Evolutionary conservation across 1,284 basidiomycete genomes (phyloP).

Genomic region (Phellinidium pouzarii): DNA sequence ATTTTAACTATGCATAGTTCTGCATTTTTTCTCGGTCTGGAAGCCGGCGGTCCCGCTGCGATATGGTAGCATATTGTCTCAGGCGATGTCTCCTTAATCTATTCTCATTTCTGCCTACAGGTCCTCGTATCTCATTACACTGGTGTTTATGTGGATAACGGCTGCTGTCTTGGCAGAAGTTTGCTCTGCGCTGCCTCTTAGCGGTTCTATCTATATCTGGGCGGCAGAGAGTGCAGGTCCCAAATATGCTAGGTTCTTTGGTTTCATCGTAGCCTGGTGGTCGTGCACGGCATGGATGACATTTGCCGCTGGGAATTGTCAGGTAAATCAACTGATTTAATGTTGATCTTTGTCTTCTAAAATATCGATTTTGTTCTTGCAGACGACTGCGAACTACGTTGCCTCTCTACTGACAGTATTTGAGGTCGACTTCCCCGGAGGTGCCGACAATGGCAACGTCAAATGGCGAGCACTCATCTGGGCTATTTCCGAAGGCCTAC

Average conservation of each 20-base stretch:
- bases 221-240: constrained; percentile 82
- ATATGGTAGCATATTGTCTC: constrained; percentile 47
- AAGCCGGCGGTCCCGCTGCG: constrained; percentile 79
- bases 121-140: constrained; percentile 74
- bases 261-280: constrained; percentile 88
- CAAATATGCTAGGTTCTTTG: constrained; percentile 76
- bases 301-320: constrained; percentile 76
- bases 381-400: constrained; percentile 82
- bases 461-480: constrained; percentile 82
- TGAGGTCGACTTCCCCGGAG: constrained; percentile 74
- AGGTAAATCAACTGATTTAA: constrained; percentile 40
- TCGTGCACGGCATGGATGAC: constrained; percentile 87
- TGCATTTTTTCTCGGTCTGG: constrained; percentile 71
- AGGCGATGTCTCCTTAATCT: not conserved
- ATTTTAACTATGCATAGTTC: constrained; percentile 38
- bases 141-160: constrained; percentile 80
- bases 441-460: constrained; percentile 58
- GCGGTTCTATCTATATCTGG: constrained; percentile 88
- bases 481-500: constrained; percentile 66
- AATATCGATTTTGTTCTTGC: constrained; percentile 13
- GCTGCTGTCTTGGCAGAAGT: constrained; percentile 81
- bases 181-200: constrained; percentile 78
- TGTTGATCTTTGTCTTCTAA: not conserved
- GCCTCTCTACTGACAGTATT: constrained; percentile 76
- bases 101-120: constrained; percentile 30